Evolutionary conservation across 2,329 filamentous ascomycete species (phyloP), one percentile per base, ranked within the genome.

Genomic region (Exophiala calicioides): DNA sequence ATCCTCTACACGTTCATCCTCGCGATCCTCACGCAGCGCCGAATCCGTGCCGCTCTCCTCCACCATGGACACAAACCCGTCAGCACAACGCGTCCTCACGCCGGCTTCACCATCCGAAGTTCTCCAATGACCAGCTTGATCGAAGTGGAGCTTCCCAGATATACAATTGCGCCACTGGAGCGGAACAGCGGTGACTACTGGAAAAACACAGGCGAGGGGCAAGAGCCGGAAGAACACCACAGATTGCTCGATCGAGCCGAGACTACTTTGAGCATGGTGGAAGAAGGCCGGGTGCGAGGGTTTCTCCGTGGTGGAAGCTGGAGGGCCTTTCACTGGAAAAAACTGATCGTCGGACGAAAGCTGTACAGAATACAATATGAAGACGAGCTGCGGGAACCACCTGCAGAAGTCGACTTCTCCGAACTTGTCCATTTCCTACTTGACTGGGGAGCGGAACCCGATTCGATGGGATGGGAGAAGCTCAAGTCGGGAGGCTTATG

Each of bases 281-380:
- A 57, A 26, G 54, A 57, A 48, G 54, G 54, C 12, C 45, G 52
- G 3, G 54, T 57, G 8, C 74, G 75, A 0, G 79, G 75, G 35
- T 66, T 63, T 9, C 76, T 83, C 32, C 77, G 77, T 1, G 82
- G 82, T 2, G 82, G 82, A 0, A 75, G 70, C 20, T 85, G 81
- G 81, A 82, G 81, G 0, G 77, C 76, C 0, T 83, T 85, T 61
- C 78, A 85, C 63, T 85, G 82, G 81, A 77, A 76, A 57, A 75
- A 75, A n/a, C 75, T 82, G 53, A 68, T 77, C 2, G 82, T 84
- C 18, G 81, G 82, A 1, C 68, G 77, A 44, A 81, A 79, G 59
- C 77, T 78, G 10, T 82, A 84, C 65, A 72, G 82, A 24, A 71
- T 85, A 29, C 80, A 84, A 60, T 85, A 84, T 55, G 77, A 69